phyloP scores from a whole-genome alignment of 192 early-diverging fungal species.

The Diversispora eburnea region DNA sequence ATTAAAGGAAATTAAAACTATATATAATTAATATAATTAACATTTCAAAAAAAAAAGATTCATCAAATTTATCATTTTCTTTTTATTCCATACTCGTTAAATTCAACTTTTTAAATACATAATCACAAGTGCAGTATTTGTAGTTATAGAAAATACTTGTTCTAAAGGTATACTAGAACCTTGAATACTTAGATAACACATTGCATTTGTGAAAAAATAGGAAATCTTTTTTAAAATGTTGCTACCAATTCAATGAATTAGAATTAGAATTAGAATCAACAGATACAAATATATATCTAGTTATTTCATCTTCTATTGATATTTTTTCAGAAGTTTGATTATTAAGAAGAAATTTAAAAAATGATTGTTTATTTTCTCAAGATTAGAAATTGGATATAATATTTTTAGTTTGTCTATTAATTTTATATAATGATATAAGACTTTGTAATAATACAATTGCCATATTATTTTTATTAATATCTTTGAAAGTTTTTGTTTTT shows the following conservation, averaged over 20 bases:
- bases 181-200: too few relatives aligned
- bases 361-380: background rate
- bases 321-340: background rate
- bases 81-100: background rate
- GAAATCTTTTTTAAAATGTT: background rate
- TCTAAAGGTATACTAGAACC: too few relatives aligned
- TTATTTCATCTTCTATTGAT: background rate
- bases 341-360: background rate
- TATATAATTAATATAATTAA: too few relatives aligned
- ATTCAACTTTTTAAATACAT: background rate
- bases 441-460: background rate
- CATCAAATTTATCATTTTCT: too few relatives aligned
- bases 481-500: constrained; percentile 12
- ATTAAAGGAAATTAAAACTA: too few relatives aligned
- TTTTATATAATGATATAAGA: background rate
- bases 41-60: too few relatives aligned
- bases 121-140: background rate
- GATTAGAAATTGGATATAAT: background rate
- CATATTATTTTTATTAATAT: background rate
- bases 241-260: background rate
- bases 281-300: background rate
- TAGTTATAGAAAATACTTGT: too few relatives aligned
- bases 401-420: background rate
- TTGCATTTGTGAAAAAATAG: background rate
- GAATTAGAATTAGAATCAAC: background rate